Evolutionary conservation across 345 rosid genomes (phyloP), one percentile per base, ranked within the genome.

Genomic region (Gossypium sturtianum): DNA sequence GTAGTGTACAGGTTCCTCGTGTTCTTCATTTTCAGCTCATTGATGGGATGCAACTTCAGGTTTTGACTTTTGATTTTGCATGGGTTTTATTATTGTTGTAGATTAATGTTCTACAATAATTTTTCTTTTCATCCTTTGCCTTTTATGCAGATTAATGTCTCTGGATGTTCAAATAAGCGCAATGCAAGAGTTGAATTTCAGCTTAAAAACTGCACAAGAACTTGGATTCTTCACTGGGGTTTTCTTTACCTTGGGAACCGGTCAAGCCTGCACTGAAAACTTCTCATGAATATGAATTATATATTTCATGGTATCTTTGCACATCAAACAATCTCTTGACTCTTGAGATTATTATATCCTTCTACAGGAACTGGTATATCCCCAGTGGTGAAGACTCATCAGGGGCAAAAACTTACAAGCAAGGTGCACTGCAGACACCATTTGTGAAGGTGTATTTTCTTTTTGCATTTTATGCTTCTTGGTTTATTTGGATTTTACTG

Each of bases 221-320:
- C 86, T 76, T 89, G 90, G 88, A 75, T 89, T 82, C 89, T 89
- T 76, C 89, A 84, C 74, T 85, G 90, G 93, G 93, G 89, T 67
- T 84, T 83, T 80, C 61, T 86, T 70, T 84, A 77, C 84, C 83
- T 49, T 49, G 93, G 88, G 74, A 83, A 83, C 27, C 58, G 58
- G 93, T 89, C 82, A 83, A 80, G 68, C 72, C 65, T 58, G 53
- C 69, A 72, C 56, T 73, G 38, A 17, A 61, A 60, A 22, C 44
- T 51, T 67, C 58, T 75, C 19, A 12, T 71, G 8, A 61, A 52
- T 41, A 64, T 43, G 12, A 38, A 41, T 64, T 64, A 23, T 64
- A 16, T 27, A 49, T 67, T 48, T 15, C 6, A n/a, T 23, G 22
- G 57, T 8, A 2, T 48, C 19, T 54, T 54, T 54, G 57, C 71